phyloP scores from a whole-genome alignment of 2,329 filamentous ascomycete species.

The Penicillium sp. region DNA sequence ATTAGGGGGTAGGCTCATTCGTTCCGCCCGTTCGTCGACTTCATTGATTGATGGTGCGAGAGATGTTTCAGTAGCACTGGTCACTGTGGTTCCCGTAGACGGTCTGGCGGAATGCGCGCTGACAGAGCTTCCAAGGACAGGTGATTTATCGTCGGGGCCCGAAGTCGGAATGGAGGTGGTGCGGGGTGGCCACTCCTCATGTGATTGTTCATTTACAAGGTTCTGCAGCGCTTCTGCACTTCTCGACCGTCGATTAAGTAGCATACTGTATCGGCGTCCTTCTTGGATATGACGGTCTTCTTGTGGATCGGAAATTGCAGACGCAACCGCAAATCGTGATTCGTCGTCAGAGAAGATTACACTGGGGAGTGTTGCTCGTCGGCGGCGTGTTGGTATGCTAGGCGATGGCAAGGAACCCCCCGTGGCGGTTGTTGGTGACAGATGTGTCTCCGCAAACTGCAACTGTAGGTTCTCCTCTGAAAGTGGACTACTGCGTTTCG shows the following conservation, averaged over 20 bases:
- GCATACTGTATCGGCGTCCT: constrained; percentile 15
- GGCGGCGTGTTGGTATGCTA: constrained; percentile 22
- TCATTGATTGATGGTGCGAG: constrained; percentile 21
- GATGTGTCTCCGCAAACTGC: constrained; percentile 14
- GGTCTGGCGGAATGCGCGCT: constrained; percentile 27
- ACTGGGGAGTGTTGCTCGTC: constrained; percentile 48
- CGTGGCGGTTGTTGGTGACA: constrained; percentile 21
- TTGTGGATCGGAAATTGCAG: constrained; percentile 24
- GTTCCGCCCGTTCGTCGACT: constrained; percentile 17
- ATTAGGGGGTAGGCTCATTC: constrained; percentile 31
- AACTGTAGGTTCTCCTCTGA: constrained; percentile 22
- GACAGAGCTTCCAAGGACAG: constrained; percentile 31
- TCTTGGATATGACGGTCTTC: constrained; percentile 15
- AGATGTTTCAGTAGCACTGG: constrained; percentile 24
- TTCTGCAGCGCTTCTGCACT: constrained; percentile 44
- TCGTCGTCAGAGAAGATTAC: constrained; percentile 45
- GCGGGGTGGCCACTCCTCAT: constrained; percentile 37
- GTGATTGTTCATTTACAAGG: constrained; percentile 34
- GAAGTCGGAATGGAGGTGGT: constrained; percentile 45
- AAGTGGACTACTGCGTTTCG: constrained; percentile 23
- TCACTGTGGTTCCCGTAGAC: constrained; percentile 30
- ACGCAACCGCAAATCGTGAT: constrained; percentile 30
- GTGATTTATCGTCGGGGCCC: constrained; percentile 38
- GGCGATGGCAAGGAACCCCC: constrained; percentile 23
- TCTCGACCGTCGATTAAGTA: constrained; percentile 42